Base-by-base conservation (phyloP, 129 eudicot species). In the Logfia minima region DNA sequence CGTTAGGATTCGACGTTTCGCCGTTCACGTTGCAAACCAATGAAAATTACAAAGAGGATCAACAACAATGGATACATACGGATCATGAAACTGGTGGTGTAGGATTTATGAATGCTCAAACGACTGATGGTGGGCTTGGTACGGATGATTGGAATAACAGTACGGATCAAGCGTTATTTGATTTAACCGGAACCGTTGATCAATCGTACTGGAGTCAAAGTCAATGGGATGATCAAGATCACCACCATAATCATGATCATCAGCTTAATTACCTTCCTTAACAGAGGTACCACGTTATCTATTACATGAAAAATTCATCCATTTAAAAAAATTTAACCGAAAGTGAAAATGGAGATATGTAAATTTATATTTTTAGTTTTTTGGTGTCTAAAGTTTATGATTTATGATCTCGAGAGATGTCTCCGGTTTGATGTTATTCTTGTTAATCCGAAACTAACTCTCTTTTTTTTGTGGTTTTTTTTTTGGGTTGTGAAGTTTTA, bases 151-250 rank as follows among this genome's bases (percentile, higher is more conserved):
- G 87, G 92, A 70, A 75, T n/a, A 75, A 68, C 10, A 84, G 86
- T 51, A 68, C 83, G 43, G 90, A 89, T 83, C 83, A 87, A 73
- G 85, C 76, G 31, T 67, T 89, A 48, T 89, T 85, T 83, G 96
- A 89, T 85, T 77, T 89, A 32, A 78, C 89, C 10, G 91, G 89
- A 41, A 82, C 78, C 60, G 82, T 85, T 14, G 91, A 87, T 87
- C 92, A 81, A 41, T 71, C 92, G 0, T 89, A 89, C 81, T 89
- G 96, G 96, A 85, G 63, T 65, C 88, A 81, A 75, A 64, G 86
- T 39, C 89, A 89, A 41, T 89, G 96, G 96, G 55, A 77, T 39
- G 88, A 87, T 67, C 77, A 81, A 59, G 83, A 74, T 67, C 70
- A 80, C 68, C 71, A 4, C 0, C n/a, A 48, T 43, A 23, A 41